Base-by-base conservation (phyloP, 441 rosid species). In the Cnidoscolus chayamansa region DNA sequence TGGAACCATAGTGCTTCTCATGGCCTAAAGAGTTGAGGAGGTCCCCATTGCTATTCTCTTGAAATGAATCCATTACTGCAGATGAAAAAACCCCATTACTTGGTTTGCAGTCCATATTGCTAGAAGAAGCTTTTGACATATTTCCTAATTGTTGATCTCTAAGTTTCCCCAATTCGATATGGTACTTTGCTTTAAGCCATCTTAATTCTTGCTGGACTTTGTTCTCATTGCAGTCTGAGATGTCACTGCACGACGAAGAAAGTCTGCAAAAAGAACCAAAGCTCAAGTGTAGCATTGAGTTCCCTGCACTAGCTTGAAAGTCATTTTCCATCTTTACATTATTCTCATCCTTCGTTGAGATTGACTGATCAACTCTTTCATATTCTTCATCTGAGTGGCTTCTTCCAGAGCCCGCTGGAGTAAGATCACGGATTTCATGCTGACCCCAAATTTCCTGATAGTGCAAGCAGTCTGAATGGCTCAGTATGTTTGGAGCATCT, bases 371-470 rank as follows among this genome's bases (percentile, higher is more conserved):
- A n/a, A 78, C 73, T 66, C 76, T 88, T 68, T 88, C 94, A 15
- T 71, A 79, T 31, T 89, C 97, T 79, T 89, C 96, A 78, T 92
- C 97, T 0, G 93, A 88, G 43, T 85, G 89, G 78, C 86, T 87
- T 32, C 79, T 86, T n/a, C 89, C 89, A 0, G 96, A 91, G 10
- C 83, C 91, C 20, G 79, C 78, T 1, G 89, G 86, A 80, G 92
- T 89, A 63, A 88, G 84, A 67, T 90, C 96, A 0, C 87, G 85
- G 78, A 94, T 89, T 65, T 87, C 93, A 4, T 80, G 97, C 76
- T 86, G 91, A 81, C 67, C 84, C 97, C 97, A 90, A 0, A 83
- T 84, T 78, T 88, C 97, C 76, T 78, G 80, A 73, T 86, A 86
- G 45, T 75, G 88, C 73, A 78, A 53, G 76, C 71, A 62, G 61